phyloP scores from a whole-genome alignment of 2,329 filamentous ascomycete genomes.

The Aphanocladium album region DNA sequence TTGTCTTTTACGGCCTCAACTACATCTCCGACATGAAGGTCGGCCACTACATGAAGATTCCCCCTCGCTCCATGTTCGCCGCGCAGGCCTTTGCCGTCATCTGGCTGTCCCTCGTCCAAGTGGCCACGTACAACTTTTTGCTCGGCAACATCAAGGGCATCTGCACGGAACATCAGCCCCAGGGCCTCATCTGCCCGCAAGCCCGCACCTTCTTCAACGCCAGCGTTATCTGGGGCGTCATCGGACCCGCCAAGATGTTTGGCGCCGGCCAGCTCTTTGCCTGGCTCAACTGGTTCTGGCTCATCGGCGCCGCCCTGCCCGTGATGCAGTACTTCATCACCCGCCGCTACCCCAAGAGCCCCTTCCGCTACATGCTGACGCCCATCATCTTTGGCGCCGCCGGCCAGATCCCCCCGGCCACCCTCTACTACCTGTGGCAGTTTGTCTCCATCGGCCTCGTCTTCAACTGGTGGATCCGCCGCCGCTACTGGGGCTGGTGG shows the following conservation, averaged over 20 bases:
- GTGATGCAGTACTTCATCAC: slow-evolving; percentile 45
- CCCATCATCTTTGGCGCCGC: slow-evolving; percentile 50
- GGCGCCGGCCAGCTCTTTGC: slow-evolving; percentile 39
- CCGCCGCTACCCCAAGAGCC: slow-evolving; percentile 41
- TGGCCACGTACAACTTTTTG: slow-evolving; percentile 34
- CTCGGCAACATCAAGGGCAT: slow-evolving; percentile 47
- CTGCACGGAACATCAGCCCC: slow-evolving; percentile 42
- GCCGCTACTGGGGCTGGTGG: slow-evolving; percentile 52
- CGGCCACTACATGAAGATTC: slow-evolving; percentile 50
- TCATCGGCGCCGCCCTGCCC: slow-evolving; percentile 46
- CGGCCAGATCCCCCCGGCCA: slow-evolving; percentile 49
- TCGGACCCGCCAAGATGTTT: slow-evolving; percentile 37
- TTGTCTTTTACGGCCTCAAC: slow-evolving; percentile 40
- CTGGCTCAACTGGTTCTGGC: slow-evolving; percentile 50
- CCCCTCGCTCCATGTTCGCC: slow-evolving; percentile 44
- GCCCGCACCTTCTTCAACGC: slow-evolving; percentile 56
- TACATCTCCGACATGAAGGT: slow-evolving; percentile 48
- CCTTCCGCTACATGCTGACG: slow-evolving; percentile 45
- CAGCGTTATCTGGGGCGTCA: slow-evolving; percentile 57
- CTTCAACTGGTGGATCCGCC: slow-evolving; percentile 50
- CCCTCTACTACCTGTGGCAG: slow-evolving; percentile 49
- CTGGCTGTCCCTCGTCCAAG: slow-evolving; percentile 35
- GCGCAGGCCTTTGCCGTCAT: slow-evolving; percentile 39
- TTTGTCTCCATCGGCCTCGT: slow-evolving; percentile 51
- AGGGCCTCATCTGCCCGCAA: slow-evolving; percentile 52